Evolutionary conservation across 805 yeast species (phyloP), one percentile per base, ranked within the genome.

Genomic region (Wickerhamiella sorbophila): DNA sequence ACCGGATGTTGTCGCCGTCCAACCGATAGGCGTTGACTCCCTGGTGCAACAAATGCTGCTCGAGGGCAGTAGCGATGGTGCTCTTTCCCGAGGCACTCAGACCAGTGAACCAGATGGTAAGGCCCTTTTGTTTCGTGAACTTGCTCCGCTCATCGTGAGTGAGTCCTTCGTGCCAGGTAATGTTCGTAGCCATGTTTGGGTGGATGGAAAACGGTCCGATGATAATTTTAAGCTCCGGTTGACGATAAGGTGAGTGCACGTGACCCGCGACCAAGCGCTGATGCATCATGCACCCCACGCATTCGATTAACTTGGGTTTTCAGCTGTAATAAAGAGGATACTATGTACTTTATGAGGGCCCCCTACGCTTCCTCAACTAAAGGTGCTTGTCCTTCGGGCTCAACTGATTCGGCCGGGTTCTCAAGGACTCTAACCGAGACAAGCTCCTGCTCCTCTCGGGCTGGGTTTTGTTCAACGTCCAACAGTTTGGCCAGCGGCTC

Each of bases 101-200:
- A 4, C 97, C 97, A 12, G 97, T 88, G 53, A 88, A 70, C 97
- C 97, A 88, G 36, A 88, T 69, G 18, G 97, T 88, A 44, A 81
- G 79, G 38, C 97, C 97, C 39, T 71, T 69, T 65, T 87, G 96
- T 44, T 77, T 76, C 47, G 83, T 74, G 43, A 82, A 64, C 22
- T 59, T 63, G 38, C 73, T 64, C 56, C 97, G 81, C 65, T 88
- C 95, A 17, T 69, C 77, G 61, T 80, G 85, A 18, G 91, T 77
- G 53, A 88, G 67, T 57, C 91, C 88, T 52, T 75, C 76, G 66
- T 88, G 96, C 96, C 97, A 88, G 50, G 96, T 86, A 61, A 88
- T 85, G 59, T 88, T 88, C 33, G 95, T 79, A 50, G 95, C 91
- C 96, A 88, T 88, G 52, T 60, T 14, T 19, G 14, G 12, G 29